Evolutionary conservation across 192 early-diverging fungal genomes (phyloP).

Genomic region (Umbelopsis isabellina): DNA sequence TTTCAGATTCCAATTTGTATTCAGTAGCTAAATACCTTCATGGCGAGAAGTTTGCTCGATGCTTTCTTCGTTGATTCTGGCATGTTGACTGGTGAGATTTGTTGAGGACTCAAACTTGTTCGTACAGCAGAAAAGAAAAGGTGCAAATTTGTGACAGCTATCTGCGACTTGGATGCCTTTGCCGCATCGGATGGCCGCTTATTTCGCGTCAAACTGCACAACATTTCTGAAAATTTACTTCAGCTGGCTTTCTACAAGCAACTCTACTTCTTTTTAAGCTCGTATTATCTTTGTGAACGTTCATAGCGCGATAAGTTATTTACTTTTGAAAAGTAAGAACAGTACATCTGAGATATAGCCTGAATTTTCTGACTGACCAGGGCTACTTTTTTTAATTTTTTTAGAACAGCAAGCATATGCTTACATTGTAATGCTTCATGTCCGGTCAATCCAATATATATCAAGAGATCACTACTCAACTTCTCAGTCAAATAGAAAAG

Average conservation of each 20-base stretch:
- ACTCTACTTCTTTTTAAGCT: no score
- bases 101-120: neutral
- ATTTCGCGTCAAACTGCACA: no score
- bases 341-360: no score
- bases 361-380: no score
- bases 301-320: no score
- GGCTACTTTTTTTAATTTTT: no score
- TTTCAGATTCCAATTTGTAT: neutral
- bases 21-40: neutral
- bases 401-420: no score
- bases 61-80: slow-evolving; percentile 15
- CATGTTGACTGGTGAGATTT: neutral
- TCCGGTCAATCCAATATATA: slow-evolving; percentile 7
- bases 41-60: slow-evolving; percentile 13
- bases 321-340: no score
- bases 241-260: no score
- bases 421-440: slow-evolving; percentile 7
- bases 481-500: slow-evolving; percentile 4
- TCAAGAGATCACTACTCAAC: slow-evolving; percentile 7
- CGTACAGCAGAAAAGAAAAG: neutral
- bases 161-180: neutral
- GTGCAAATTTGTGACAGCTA: neutral
- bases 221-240: no score
- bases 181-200: no score
- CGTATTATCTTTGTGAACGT: no score